These are phyloP conservation scores for Dictyostelium intermedium DNA, from an alignment of 78 protist species.

Conservation along the genomic window DNA sequence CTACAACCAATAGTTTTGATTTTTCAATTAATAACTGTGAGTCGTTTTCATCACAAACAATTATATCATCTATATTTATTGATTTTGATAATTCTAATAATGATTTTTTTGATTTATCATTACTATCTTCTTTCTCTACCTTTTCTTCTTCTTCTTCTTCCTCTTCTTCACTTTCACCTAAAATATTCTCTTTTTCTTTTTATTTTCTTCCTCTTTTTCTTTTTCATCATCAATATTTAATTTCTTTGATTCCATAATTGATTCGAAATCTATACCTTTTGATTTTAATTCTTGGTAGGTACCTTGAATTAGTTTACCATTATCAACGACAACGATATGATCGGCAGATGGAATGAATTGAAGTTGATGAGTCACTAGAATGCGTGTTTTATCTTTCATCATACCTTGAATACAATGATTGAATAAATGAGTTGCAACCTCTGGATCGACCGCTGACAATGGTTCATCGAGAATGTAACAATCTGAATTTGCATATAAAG, in stretches of 20 bases:
- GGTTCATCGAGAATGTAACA: constrained; percentile 93
- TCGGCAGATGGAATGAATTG: constrained; percentile 85
- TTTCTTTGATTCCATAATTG: constrained; percentile 46
- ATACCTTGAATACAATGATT: constrained; percentile 59
- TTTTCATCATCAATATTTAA: not conserved
- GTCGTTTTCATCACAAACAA: not conserved
- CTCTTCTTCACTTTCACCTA: not conserved
- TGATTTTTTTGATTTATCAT: not conserved
- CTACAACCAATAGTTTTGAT: constrained; percentile 3
- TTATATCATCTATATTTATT: not conserved
- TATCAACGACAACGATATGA: constrained; percentile 75
- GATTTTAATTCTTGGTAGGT: constrained; percentile 59
- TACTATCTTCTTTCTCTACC: not conserved
- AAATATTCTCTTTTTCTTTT: too few relatives aligned
- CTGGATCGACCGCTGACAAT: constrained; percentile 93
- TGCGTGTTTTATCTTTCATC: constrained; percentile 58
- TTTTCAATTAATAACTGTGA: not conserved
- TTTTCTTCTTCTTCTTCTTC: not conserved
- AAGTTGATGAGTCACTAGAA: constrained; percentile 87
- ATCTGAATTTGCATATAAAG: constrained; percentile 84
- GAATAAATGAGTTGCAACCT: constrained; percentile 87
- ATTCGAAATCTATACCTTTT: constrained; percentile 67
- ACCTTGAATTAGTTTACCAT: constrained; percentile 64
- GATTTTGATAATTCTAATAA: not conserved
- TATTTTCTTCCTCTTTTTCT: too few relatives aligned